A percentile compares a stretch with the other conserved stretches of the same genome.
Evolutionary conservation across 768 basidiomycete genomes (phyloP).

Genomic region (Agaricus sinodeliciosus): DNA sequence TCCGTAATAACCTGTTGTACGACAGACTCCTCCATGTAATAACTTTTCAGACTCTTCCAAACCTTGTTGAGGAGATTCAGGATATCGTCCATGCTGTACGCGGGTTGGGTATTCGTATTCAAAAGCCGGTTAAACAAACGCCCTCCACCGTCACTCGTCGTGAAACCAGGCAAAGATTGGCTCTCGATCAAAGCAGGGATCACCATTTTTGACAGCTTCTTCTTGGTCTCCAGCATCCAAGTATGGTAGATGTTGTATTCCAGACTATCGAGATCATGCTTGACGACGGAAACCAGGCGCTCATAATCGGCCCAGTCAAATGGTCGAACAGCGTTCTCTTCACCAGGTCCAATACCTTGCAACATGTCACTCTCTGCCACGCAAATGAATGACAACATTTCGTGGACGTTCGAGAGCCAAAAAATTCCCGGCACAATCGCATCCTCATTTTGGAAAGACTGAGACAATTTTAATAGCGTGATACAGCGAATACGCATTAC

Average conservation of each 20-base stretch:
- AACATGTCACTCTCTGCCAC: conserved; percentile 99
- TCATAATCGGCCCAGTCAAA: conserved; percentile 99
- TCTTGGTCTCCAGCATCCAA: conserved; percentile 98
- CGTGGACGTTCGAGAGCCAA: conserved; percentile 99
- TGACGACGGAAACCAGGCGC: conserved; percentile 93
- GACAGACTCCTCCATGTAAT: conserved; percentile 96
- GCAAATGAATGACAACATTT: conserved; percentile 98
- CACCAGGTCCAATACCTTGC: conserved; percentile 95
- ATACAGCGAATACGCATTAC: neutral
- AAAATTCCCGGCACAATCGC: conserved; percentile 95
- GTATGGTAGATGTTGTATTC: conserved; percentile 99
- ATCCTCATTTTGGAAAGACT: conserved; percentile 92
- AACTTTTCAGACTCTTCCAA: conserved; percentile 97
- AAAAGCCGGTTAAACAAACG: conserved; percentile 91
- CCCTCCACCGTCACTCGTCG: conserved; percentile 89
- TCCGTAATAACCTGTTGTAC: conserved; percentile 95
- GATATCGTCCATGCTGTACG: conserved; percentile 98
- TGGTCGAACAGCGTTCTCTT: conserved; percentile 83
- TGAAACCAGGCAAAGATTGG: conserved; percentile 96
- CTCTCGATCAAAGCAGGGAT: conserved; percentile 98
- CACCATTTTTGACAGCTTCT: conserved; percentile 93
- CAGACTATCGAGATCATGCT: conserved; percentile 95
- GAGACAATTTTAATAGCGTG: neutral
- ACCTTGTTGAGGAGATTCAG: conserved; percentile 95
- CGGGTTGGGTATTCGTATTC: conserved; percentile 78